Conservation (phyloP, 352 stramenopile genomes). For the Phytopythium litorale region DNA sequence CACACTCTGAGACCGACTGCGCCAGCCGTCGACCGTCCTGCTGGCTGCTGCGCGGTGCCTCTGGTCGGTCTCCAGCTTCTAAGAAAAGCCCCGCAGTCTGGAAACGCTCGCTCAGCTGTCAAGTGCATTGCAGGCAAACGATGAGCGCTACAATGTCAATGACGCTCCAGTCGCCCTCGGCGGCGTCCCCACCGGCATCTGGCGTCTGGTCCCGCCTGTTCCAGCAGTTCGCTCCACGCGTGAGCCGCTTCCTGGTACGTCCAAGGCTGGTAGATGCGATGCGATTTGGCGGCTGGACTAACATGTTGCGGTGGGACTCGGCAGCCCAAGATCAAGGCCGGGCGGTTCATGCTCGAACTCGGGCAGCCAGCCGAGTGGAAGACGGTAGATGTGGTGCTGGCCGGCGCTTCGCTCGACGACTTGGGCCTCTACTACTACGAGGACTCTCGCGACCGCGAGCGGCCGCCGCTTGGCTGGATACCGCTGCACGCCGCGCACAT, state of each 20-base stretch:
- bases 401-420: conserved; percentile 41
- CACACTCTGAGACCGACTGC: not conserved
- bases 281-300: not conserved
- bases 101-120: not conserved
- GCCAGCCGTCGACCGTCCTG: not conserved
- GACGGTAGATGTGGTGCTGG: conserved; percentile 60
- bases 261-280: not conserved
- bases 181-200: conserved; percentile 6
- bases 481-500: conserved; percentile 59
- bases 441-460: conserved; percentile 23
- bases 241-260: conserved; percentile 43
- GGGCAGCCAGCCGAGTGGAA: conserved; percentile 50
- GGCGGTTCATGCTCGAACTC: conserved; percentile 53
- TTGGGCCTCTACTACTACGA: conserved; percentile 71
- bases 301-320: not conserved
- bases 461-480: conserved; percentile 43
- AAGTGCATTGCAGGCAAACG: not conserved
- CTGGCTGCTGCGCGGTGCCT: not conserved
- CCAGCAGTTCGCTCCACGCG: conserved; percentile 32
- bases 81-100: not conserved
- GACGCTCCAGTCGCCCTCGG: not conserved
- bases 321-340: conserved; percentile 61
- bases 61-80: not conserved
- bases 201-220: conserved; percentile 48
- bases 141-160: not conserved